Conservation (phyloP, 768 basidiomycete genomes). For the Panaeolus papilionaceus region DNA sequence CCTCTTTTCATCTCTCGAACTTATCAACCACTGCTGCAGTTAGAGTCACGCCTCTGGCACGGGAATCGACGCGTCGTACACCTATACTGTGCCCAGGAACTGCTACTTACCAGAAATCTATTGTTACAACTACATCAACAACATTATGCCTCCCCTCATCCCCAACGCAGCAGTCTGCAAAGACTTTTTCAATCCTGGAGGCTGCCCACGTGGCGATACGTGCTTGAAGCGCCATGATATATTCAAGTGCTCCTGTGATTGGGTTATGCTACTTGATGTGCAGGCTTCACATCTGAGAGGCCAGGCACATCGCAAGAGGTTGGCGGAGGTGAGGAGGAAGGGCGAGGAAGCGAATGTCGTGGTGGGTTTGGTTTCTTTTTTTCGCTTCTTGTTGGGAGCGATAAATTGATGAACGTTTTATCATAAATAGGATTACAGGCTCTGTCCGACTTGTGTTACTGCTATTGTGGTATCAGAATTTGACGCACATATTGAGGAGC, state of each 20-base stretch:
- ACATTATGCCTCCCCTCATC: neutral
- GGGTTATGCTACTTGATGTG: slow-evolving; percentile 30
- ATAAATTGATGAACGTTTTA: neutral
- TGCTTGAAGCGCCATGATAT: slow-evolving; percentile 44
- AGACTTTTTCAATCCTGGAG: neutral
- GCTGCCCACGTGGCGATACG: slow-evolving; percentile 33
- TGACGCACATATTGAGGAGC: slow-evolving; percentile 36
- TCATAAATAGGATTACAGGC: neutral
- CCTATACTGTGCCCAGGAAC: neutral
- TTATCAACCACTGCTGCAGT: no score
- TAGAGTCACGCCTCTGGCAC: neutral
- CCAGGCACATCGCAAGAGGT: slow-evolving; percentile 33
- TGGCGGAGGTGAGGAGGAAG: slow-evolving; percentile 18
- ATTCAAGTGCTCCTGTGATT: slow-evolving; percentile 42
- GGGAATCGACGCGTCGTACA: neutral
- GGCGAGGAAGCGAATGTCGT: neutral
- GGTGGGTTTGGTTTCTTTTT: no score
- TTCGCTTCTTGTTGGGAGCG: no score
- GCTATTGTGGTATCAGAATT: slow-evolving; percentile 29
- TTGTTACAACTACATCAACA: no score
- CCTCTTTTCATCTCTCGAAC: no score
- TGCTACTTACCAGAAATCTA: neutral
- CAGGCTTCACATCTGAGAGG: slow-evolving; percentile 35
- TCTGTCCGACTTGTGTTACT: slow-evolving; percentile 34
- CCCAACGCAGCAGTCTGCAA: slow-evolving; percentile 6